These are phyloP conservation scores for Lentithecium fluviatile DNA, from an alignment of 495 filamentous ascomycete species.

Conservation along the genomic window DNA sequence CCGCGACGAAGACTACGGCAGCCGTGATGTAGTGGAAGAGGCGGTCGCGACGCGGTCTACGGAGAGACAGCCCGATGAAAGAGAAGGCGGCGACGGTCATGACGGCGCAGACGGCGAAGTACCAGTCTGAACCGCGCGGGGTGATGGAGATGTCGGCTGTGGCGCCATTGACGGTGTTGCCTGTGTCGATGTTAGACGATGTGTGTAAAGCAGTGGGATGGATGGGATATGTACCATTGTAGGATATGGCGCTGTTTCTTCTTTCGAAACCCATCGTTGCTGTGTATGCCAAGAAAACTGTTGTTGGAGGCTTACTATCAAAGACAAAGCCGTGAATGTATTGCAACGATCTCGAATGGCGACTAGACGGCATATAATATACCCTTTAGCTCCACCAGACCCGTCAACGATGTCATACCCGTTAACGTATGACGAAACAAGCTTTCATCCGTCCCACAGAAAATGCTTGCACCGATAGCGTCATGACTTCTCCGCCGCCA, in stretches of 20 bases:
- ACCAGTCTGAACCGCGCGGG: constrained; percentile 58
- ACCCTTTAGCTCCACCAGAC: no score
- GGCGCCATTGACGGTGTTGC: constrained; percentile 41
- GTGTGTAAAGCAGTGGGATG: neutral
- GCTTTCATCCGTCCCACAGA: no score
- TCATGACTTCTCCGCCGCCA: no score
- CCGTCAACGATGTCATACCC: no score
- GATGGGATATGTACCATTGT: constrained; percentile 46
- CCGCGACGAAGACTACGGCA: constrained; percentile 57
- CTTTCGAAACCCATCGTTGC: constrained; percentile 1
- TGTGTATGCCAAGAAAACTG: no score
- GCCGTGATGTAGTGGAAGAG: constrained; percentile 71
- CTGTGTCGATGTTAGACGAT: neutral
- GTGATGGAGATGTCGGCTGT: constrained; percentile 59
- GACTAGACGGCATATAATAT: no score
- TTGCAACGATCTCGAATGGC: no score
- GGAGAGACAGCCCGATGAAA: constrained; percentile 50
- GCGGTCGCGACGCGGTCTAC: constrained; percentile 51
- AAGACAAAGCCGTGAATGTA: no score
- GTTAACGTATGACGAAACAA: no score
- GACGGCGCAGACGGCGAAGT: constrained; percentile 57
- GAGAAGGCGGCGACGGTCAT: constrained; percentile 49
- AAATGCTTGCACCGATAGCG: no score
- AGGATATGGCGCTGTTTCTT: constrained; percentile 50
- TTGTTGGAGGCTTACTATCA: no score